A percentile compares a stretch with the other conserved stretches of the same genome.
phyloP scores from a whole-genome alignment of 371 early-diverging fungal species.

The Gilbertella persicaria region DNA sequence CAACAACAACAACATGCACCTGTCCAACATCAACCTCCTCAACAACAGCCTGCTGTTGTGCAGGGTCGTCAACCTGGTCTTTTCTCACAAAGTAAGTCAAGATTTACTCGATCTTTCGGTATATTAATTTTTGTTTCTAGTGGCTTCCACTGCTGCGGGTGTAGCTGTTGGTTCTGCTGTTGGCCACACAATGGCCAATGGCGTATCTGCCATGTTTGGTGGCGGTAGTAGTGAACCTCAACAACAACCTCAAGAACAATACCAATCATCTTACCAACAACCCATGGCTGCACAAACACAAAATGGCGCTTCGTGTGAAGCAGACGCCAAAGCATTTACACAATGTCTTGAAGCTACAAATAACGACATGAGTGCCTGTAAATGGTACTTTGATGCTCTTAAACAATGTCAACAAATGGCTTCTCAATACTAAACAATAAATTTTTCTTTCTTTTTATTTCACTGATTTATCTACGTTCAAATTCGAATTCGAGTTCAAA shows the following conservation, averaged over 20 bases:
- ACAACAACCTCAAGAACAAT: constrained; percentile 24
- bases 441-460: constrained; percentile 6
- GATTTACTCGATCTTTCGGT: not conserved
- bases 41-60: constrained; percentile 45
- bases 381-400: constrained; percentile 86
- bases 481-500: constrained; percentile 70
- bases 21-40: constrained; percentile 41
- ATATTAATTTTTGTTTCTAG: constrained; percentile 10
- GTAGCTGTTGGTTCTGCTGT: constrained; percentile 90
- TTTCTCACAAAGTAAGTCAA: constrained; percentile 67
- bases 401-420: constrained; percentile 82
- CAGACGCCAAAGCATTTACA: constrained; percentile 84
- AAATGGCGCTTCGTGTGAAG: constrained; percentile 65
- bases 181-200: constrained; percentile 72
- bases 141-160: constrained; percentile 92
- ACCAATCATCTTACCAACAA: constrained; percentile 48
- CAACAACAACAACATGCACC: constrained; percentile 41
- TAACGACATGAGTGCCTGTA: constrained; percentile 78
- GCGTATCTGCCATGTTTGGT: constrained; percentile 73
- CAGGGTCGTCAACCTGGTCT: constrained; percentile 68
- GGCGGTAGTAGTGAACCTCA: constrained; percentile 42
- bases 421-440: constrained; percentile 29
- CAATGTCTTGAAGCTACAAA: constrained; percentile 82
- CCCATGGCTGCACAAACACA: constrained; percentile 34
- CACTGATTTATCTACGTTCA: constrained; percentile 40